phyloP scores from a whole-genome alignment of 352 stramenopile species.

The Saprolegnia parasitica region DNA sequence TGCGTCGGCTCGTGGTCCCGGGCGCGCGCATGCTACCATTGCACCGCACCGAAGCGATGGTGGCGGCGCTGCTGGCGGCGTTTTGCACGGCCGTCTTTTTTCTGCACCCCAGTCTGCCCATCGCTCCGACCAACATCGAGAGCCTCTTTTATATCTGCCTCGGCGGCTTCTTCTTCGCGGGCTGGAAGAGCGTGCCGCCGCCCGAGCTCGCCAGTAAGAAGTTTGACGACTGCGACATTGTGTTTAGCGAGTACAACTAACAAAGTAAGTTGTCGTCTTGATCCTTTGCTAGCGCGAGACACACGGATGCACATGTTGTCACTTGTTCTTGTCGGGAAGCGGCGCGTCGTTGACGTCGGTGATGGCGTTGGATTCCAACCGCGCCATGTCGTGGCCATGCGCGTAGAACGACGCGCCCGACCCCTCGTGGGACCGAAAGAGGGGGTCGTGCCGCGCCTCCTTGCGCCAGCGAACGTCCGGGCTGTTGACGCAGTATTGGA shows the following conservation, averaged over 20 bases:
- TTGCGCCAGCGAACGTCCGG: constrained; percentile 7
- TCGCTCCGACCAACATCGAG: neutral
- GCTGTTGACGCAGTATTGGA: neutral
- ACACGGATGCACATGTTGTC: neutral
- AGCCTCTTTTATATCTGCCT: constrained; percentile 15
- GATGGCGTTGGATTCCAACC: neutral
- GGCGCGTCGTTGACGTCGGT: neutral
- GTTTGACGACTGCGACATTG: constrained; percentile 24
- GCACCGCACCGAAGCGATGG: neutral
- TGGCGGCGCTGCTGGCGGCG: neutral
- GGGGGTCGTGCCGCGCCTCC: neutral
- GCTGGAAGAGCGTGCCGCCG: constrained; percentile 22
- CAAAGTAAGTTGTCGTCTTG: no score
- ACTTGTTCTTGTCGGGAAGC: no score
- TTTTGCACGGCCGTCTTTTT: constrained; percentile 22
- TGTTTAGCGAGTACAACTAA: constrained; percentile 18
- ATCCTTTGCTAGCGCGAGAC: neutral
- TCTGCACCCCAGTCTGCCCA: neutral
- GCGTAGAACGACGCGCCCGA: neutral
- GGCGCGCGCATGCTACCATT: constrained; percentile 9
- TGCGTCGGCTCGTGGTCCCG: constrained; percentile 45
- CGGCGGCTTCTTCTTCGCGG: constrained; percentile 22
- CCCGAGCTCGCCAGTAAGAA: neutral
- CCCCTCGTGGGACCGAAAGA: neutral
- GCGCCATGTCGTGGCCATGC: neutral